Evolutionary conservation across 768 basidiomycete species (phyloP).

Genomic region (Daedalea quercina): DNA sequence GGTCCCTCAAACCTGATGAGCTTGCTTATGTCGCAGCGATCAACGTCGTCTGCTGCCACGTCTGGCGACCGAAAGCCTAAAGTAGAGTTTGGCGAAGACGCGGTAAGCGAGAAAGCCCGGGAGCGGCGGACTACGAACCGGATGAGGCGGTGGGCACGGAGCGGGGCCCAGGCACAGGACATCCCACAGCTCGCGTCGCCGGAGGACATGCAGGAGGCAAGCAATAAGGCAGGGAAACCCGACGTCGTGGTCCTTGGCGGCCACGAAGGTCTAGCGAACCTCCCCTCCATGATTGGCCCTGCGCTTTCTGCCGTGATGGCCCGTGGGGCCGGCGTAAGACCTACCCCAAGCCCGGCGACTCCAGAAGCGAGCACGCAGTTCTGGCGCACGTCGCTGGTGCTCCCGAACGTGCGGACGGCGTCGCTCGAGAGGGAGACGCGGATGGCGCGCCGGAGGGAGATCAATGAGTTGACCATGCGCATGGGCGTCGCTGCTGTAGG

Average conservation of each 20-base stretch:
- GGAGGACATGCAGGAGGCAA: slow-evolving; percentile 32
- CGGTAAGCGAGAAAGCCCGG: slow-evolving; percentile 55
- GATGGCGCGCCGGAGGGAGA: slow-evolving; percentile 57
- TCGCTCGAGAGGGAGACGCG: slow-evolving; percentile 50
- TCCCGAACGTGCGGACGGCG: slow-evolving; percentile 54
- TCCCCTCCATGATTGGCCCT: slow-evolving; percentile 29
- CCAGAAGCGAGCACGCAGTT: slow-evolving; percentile 32
- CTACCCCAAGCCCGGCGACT: slow-evolving; percentile 6
- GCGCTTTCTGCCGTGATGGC: slow-evolving; percentile 5
- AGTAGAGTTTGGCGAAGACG: slow-evolving; percentile 61
- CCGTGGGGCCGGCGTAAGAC: slow-evolving; percentile 5
- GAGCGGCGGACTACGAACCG: slow-evolving; percentile 70
- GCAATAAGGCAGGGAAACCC: slow-evolving; percentile 6
- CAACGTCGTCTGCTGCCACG: slow-evolving; percentile 25
- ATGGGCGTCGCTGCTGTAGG: slow-evolving; percentile 77
- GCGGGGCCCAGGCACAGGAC: slow-evolving; percentile 48
- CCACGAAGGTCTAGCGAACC: slow-evolving; percentile 29
- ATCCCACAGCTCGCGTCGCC: slow-evolving; percentile 44
- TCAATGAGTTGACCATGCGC: slow-evolving; percentile 79
- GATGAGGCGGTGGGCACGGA: slow-evolving; percentile 68
- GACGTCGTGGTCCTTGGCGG: slow-evolving; percentile 45
- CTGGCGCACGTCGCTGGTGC: slow-evolving; percentile 65
- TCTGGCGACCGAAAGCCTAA: slow-evolving; percentile 31
- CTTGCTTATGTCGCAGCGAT: slow-evolving; percentile 38
- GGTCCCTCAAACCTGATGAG: slow-evolving; percentile 32